Evolutionary conservation across 1,284 basidiomycete genomes (phyloP).

Genomic region (Hemileia vastatrix): DNA sequence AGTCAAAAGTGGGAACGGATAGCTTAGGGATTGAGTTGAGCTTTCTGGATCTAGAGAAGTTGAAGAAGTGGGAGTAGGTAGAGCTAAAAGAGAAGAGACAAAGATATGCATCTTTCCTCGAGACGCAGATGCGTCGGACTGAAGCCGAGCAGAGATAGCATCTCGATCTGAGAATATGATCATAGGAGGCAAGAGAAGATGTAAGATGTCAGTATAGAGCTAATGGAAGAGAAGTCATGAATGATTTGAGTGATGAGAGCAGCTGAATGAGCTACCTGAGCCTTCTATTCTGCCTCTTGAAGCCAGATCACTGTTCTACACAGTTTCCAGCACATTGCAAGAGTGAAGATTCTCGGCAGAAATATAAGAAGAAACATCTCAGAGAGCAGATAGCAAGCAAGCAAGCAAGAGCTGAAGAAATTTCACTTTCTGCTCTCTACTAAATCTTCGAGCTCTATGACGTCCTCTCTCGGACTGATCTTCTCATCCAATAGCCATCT

Average conservation of each 20-base stretch:
- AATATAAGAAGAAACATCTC: too few relatives aligned
- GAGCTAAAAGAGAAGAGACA: slow-evolving; percentile 46
- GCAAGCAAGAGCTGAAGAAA: too few relatives aligned
- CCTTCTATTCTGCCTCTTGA: slow-evolving; percentile 41
- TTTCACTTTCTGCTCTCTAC: too few relatives aligned
- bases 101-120: slow-evolving; percentile 68
- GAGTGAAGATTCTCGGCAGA: too few relatives aligned
- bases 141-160: too few relatives aligned
- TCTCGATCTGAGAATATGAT: slow-evolving; percentile 24
- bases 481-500: slow-evolving; percentile 10
- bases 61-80: slow-evolving; percentile 20
- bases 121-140: neutral
- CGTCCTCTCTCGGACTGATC: too few relatives aligned
- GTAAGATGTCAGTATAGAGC: slow-evolving; percentile 46
- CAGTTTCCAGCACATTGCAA: too few relatives aligned
- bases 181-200: slow-evolving; percentile 32
- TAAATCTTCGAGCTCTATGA: too few relatives aligned
- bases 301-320: too few relatives aligned
- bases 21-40: slow-evolving; percentile 14
- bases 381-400: too few relatives aligned
- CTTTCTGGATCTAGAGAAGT: slow-evolving; percentile 2
- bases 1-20: neutral
- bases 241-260: neutral
- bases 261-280: slow-evolving; percentile 47
- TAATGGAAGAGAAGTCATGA: slow-evolving; percentile 13